A percentile compares a stretch with the other conserved stretches of the same genome.
Evolutionary conservation across 108 stramenopile species (phyloP).

Genomic region (Fragilaria crotonensis): DNA sequence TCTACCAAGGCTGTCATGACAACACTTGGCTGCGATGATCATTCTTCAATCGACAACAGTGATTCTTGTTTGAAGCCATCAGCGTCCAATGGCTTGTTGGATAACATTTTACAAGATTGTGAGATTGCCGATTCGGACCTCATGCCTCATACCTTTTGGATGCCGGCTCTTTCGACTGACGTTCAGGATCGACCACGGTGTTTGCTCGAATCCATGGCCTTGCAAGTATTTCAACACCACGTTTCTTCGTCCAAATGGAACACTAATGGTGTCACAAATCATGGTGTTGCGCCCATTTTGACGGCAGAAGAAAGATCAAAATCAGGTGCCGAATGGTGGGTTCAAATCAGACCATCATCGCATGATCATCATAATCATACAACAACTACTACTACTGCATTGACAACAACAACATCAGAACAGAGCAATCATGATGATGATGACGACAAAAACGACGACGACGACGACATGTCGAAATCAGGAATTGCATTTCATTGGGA

Average conservation of each 20-base stretch:
- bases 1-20: conserved; percentile 35
- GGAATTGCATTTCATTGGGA: conserved; percentile 86
- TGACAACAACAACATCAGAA: too few relatives aligned
- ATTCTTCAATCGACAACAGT: background rate
- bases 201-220: conserved; percentile 55
- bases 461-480: conserved; percentile 11
- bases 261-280: conserved; percentile 6
- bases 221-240: conserved; percentile 69
- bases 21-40: conserved; percentile 7
- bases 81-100: conserved; percentile 22
- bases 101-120: conserved; percentile 68
- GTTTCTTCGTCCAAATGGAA: conserved; percentile 16
- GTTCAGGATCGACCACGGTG: conserved; percentile 34
- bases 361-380: too few relatives aligned
- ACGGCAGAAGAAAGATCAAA: conserved; percentile 22
- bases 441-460: conserved; percentile 1
- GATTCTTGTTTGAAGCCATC: too few relatives aligned
- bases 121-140: conserved; percentile 70
- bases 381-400: too few relatives aligned
- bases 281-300: too few relatives aligned
- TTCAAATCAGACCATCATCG: conserved; percentile 69
- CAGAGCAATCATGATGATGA: conserved; percentile 1
- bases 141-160: conserved; percentile 76
- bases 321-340: conserved; percentile 84
- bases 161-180: conserved; percentile 28